Percentiles rank a stretch among this genome's conserved stretches.
Conservation (phyloP, 2,329 filamentous ascomycete genomes). For the Dactylonectria estremocensis region DNA sequence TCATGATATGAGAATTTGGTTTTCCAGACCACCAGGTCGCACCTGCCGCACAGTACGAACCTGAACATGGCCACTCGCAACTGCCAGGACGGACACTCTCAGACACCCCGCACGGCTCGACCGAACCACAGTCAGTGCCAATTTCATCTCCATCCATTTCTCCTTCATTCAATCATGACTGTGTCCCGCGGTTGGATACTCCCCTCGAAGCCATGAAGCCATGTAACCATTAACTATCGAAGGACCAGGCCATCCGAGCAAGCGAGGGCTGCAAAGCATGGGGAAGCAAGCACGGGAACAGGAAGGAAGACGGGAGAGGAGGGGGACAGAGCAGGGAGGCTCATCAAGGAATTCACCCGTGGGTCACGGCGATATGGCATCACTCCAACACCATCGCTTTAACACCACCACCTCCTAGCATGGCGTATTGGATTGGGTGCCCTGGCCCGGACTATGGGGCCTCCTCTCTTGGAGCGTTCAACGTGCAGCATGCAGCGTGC, state of each 20-base stretch:
- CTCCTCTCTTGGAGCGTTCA: constrained; percentile 11
- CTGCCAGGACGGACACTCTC: constrained; percentile 1
- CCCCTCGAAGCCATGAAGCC: constrained; percentile 33
- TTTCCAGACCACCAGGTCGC: neutral
- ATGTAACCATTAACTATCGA: constrained; percentile 34
- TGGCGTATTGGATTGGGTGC: constrained; percentile 35
- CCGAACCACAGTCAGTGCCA: constrained; percentile 29
- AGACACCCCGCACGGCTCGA: neutral
- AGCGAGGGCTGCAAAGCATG: constrained; percentile 41
- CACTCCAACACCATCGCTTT: constrained; percentile 44
- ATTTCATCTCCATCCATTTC: constrained; percentile 33
- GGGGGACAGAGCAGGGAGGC: constrained; percentile 17
- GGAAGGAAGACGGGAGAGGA: neutral
- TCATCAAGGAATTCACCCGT: constrained; percentile 34
- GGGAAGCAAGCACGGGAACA: constrained; percentile 29
- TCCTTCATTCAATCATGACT: constrained; percentile 33
- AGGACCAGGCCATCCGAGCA: constrained; percentile 36
- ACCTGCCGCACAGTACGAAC: constrained; percentile 5
- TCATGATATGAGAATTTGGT: constrained; percentile 26
- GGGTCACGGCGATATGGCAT: constrained; percentile 44
- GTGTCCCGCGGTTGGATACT: constrained; percentile 40
- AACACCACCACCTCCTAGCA: constrained; percentile 25
- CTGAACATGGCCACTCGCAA: neutral
- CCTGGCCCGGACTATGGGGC: constrained; percentile 17
- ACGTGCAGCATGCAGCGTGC: constrained; percentile 9